A percentile compares a stretch with the other conserved stretches of the same genome.
phyloP scores from a whole-genome alignment of 2,329 filamentous ascomycete species.

The Aspergillus costaricaensis region DNA sequence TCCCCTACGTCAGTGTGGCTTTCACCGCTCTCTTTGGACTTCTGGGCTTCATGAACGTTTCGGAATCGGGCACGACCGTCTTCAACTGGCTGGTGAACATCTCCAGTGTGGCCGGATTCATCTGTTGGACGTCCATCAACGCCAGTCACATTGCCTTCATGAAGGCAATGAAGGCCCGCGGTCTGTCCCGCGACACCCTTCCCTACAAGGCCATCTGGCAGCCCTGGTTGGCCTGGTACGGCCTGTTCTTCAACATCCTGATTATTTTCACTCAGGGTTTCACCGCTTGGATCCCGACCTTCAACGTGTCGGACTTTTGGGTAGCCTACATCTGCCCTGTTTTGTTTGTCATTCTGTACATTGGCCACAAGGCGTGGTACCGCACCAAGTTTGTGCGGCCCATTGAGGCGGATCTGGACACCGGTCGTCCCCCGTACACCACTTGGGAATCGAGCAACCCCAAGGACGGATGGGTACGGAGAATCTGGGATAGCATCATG shows the following conservation, averaged over 20 bases:
- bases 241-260: slow-evolving; percentile 63
- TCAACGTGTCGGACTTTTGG: slow-evolving; percentile 63
- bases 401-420: slow-evolving; percentile 45
- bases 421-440: slow-evolving; percentile 34
- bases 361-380: slow-evolving; percentile 58
- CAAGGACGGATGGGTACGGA: slow-evolving; percentile 25
- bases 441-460: slow-evolving; percentile 35
- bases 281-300: slow-evolving; percentile 62
- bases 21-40: slow-evolving; percentile 56
- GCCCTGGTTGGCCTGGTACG: slow-evolving; percentile 65
- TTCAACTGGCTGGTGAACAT: slow-evolving; percentile 46
- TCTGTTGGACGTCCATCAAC: slow-evolving; percentile 36
- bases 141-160: slow-evolving; percentile 66
- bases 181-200: slow-evolving; percentile 58
- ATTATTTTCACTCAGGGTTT: slow-evolving; percentile 70
- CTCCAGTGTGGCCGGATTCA: slow-evolving; percentile 33
- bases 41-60: slow-evolving; percentile 69
- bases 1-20: slow-evolving; percentile 45
- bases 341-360: slow-evolving; percentile 60
- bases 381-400: slow-evolving; percentile 39
- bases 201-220: slow-evolving; percentile 64
- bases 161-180: slow-evolving; percentile 57
- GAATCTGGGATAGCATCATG: slow-evolving; percentile 9
- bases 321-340: slow-evolving; percentile 65
- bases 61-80: slow-evolving; percentile 62